Evolutionary conservation across 2,329 filamentous ascomycete genomes (phyloP).

Genomic region (Aureobasidium subglaciale): DNA sequence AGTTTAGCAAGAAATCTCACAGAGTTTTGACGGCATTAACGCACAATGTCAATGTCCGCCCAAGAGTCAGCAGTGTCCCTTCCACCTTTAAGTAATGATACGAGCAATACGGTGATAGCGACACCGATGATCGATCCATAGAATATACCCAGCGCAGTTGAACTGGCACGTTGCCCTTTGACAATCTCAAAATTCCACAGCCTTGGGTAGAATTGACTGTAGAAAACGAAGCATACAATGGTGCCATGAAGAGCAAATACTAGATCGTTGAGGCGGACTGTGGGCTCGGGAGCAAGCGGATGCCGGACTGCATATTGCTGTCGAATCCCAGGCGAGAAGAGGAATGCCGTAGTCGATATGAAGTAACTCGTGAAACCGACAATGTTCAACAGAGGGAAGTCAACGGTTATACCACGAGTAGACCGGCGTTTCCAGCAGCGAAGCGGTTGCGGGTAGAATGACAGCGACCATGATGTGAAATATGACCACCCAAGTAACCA

Average conservation of each 20-base stretch:
- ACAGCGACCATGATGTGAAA: conserved; percentile 57
- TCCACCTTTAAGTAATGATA: conserved; percentile 35
- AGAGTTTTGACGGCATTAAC: conserved; percentile 18
- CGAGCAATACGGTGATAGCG: conserved; percentile 41
- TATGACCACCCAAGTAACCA: conserved; percentile 10
- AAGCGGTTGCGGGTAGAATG: conserved; percentile 86
- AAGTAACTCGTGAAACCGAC: conserved; percentile 70
- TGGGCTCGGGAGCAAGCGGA: conserved; percentile 64
- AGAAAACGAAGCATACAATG: conserved; percentile 62
- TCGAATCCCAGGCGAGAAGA: conserved; percentile 71
- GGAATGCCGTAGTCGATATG: conserved; percentile 65
- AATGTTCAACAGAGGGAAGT: conserved; percentile 73
- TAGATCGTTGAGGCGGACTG: conserved; percentile 84
- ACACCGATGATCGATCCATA: conserved; percentile 58
- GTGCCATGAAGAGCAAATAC: conserved; percentile 79
- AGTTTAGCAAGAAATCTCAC: conserved; percentile 15
- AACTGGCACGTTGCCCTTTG: conserved; percentile 45
- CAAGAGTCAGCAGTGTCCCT: conserved; percentile 44
- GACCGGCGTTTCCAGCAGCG: conserved; percentile 70
- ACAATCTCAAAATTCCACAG: conserved; percentile 68
- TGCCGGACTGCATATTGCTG: conserved; percentile 78
- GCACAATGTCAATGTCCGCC: conserved; percentile 59
- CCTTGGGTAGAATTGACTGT: conserved; percentile 64
- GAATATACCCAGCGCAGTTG: conserved; percentile 61
- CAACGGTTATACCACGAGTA: conserved; percentile 76